phyloP scores from a whole-genome alignment of 768 basidiomycete species.

The Tephrocybe sp. region DNA sequence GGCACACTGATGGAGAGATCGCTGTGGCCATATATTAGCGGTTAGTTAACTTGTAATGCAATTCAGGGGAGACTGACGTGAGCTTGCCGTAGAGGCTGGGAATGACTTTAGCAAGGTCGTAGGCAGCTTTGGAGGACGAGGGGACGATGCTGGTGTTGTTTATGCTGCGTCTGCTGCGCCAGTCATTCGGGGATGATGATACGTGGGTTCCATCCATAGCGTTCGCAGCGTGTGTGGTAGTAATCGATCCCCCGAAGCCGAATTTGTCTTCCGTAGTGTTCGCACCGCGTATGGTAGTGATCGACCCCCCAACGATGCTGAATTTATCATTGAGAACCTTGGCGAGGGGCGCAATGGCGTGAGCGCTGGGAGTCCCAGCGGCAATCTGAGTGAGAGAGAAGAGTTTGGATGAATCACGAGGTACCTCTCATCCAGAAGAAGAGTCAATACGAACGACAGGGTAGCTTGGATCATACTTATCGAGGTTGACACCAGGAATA shows the following conservation, averaged over 20 bases:
- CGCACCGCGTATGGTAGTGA: too few species aligned
- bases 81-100: conserved; percentile 96
- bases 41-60: too few species aligned
- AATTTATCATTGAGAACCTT: conserved; percentile 98
- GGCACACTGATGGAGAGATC: conserved; percentile 98
- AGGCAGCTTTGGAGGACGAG: conserved; percentile 97
- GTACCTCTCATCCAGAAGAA: too few species aligned
- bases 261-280: too few species aligned
- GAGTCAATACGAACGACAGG: too few species aligned
- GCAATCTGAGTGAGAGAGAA: too few species aligned
- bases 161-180: conserved; percentile 97
- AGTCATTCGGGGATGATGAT: conserved; percentile 93
- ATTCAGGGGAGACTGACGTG: conserved; percentile 52
- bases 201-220: conserved; percentile 96
- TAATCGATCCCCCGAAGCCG: too few species aligned
- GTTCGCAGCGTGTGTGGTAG: conserved; percentile 95
- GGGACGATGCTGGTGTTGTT: conserved; percentile 99
- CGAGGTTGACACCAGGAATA: too few species aligned
- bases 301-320: conserved; percentile 93
- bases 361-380: conserved; percentile 99
- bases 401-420: too few species aligned
- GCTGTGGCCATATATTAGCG: conserved; percentile 35
- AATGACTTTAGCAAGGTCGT: conserved; percentile 99
- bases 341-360: conserved; percentile 98
- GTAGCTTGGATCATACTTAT: too few species aligned